Percentiles rank a stretch among this genome's conserved stretches.
These are phyloP conservation scores for Aspergillus unguis DNA, from an alignment of 2,329 filamentous ascomycete genomes.

Conservation along the genomic window DNA sequence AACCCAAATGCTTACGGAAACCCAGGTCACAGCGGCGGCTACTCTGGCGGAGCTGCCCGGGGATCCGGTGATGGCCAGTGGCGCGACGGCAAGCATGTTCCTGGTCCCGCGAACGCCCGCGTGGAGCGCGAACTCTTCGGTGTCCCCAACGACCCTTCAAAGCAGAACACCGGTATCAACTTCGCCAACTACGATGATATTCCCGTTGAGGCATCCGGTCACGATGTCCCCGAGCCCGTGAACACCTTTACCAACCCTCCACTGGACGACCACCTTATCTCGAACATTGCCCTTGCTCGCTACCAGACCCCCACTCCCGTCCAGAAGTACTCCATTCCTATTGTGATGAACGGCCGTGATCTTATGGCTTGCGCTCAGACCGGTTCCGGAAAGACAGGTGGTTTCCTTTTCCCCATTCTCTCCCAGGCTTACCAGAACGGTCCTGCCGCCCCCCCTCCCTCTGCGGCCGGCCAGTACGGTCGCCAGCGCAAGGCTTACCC, in stretches of 20 bases:
- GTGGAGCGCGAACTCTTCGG: slow-evolving; percentile 96
- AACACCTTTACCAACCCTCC: slow-evolving; percentile 89
- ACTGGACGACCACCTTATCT: slow-evolving; percentile 86
- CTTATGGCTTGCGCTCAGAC: slow-evolving; percentile 99
- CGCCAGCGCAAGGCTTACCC: slow-evolving; percentile 98
- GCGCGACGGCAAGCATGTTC: slow-evolving; percentile 94
- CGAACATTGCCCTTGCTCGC: slow-evolving; percentile 88
- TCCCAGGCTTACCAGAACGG: slow-evolving; percentile 95
- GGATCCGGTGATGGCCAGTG: slow-evolving; percentile 95
- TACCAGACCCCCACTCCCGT: slow-evolving; percentile 97
- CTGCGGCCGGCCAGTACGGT: slow-evolving; percentile 62
- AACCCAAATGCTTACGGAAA: slow-evolving; percentile 62
- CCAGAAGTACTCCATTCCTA: slow-evolving; percentile 99
- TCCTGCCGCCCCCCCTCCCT: slow-evolving; percentile 66
- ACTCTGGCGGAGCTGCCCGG: slow-evolving; percentile 54
- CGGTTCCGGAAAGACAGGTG: slow-evolving; percentile 99
- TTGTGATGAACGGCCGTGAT: slow-evolving; percentile 96
- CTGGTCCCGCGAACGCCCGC: slow-evolving; percentile 82
- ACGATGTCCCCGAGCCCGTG: slow-evolving; percentile 88
- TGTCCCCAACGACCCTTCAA: slow-evolving; percentile 81
- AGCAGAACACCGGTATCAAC: slow-evolving; percentile 98
- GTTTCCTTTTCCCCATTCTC: slow-evolving; percentile 97
- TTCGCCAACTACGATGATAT: slow-evolving; percentile 99
- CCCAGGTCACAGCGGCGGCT: slow-evolving; percentile 45
- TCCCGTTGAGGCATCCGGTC: slow-evolving; percentile 92